Conservation (phyloP, 768 basidiomycete genomes). For the Lactarius indigo region DNA sequence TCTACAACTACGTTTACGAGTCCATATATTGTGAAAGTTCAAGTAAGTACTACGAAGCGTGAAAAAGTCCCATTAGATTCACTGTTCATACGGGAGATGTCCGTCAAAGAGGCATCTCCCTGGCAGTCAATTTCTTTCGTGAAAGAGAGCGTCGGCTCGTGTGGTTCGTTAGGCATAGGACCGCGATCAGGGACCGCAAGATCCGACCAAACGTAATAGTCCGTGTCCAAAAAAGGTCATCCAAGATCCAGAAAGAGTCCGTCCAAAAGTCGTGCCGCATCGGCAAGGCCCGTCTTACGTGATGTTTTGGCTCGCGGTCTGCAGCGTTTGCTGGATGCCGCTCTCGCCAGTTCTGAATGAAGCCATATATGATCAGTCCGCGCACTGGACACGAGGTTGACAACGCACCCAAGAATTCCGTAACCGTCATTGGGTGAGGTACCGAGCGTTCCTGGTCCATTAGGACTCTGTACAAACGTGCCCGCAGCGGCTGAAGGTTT, state of each 20-base stretch:
- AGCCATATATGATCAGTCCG: not conserved
- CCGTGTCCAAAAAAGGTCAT: not conserved
- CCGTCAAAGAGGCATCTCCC: not conserved
- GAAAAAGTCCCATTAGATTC: not conserved
- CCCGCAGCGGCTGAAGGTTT: not conserved
- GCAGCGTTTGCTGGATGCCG: slow-evolving; percentile 6
- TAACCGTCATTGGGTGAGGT: slow-evolving; percentile 25
- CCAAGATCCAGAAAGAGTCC: not conserved
- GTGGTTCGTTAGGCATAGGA: not conserved
- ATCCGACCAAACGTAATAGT: slow-evolving; percentile 1
- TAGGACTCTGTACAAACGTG: slow-evolving; percentile 16
- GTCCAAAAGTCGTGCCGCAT: not conserved
- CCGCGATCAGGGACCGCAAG: not conserved
- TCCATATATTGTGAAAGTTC: not conserved
- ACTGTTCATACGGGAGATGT: not conserved
- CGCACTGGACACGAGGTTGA: not conserved
- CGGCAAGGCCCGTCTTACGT: not conserved
- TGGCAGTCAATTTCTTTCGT: not conserved
- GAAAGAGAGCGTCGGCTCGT: not conserved
- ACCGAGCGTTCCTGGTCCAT: slow-evolving; percentile 3
- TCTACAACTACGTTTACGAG: not conserved
- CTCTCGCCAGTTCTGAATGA: not conserved
- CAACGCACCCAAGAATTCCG: slow-evolving; percentile 19
- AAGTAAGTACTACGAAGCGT: not conserved
- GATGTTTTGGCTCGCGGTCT: slow-evolving; percentile 5